Base-by-base conservation (phyloP, 495 filamentous ascomycete species). In the Aspergillus coremiiformis region DNA sequence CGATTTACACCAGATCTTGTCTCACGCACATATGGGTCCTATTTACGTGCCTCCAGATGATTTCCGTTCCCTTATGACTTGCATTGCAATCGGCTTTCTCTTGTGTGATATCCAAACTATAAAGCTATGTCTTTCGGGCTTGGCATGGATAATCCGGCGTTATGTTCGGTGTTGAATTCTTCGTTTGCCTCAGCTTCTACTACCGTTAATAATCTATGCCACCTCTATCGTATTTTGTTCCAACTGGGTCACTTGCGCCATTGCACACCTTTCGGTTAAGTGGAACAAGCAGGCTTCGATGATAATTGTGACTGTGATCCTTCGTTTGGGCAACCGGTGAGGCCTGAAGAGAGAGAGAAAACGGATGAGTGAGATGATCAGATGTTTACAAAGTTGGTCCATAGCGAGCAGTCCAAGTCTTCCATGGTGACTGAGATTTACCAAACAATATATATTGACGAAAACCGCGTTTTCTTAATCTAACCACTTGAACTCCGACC, bases 91-190 rank as follows among this genome's bases (percentile, higher is more conserved):
- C 37, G 39, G 14, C 51, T 44, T 51, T 43, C 33, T 53, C 43
- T 53, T 32, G 32, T 53, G 47, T 61, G 57, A 60, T 61, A 56
- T 64, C 59, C 56, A 54, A 39, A 39, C 41, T 43, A 49, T 49
- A 44, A 30, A 47, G 49, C 50, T 55, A 43, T 53, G 33, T 57
- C 41, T 51, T 51, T 53, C 56, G 42, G 44, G 43, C 49, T 60
- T 51, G 60, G 60, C 58, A 63, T 64, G 66, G 63, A 57, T 65
- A 53, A 66, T 61, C 41, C 39, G 67, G 69, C 67, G 71, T 72
- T 70, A 48, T 48, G 47, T 58, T 60, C 54, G 59, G 43, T 47
- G 47, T 56, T 46, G 21, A 46, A 30, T 39, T 39, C 26, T 57
- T 54, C 45, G 47, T 41, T 50, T 59, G 43, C 53, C 51, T 55